Evolutionary conservation across 192 early-diverging fungal species (phyloP), one percentile per base, ranked within the genome.

Genomic region (Chytriomyces sp.): DNA sequence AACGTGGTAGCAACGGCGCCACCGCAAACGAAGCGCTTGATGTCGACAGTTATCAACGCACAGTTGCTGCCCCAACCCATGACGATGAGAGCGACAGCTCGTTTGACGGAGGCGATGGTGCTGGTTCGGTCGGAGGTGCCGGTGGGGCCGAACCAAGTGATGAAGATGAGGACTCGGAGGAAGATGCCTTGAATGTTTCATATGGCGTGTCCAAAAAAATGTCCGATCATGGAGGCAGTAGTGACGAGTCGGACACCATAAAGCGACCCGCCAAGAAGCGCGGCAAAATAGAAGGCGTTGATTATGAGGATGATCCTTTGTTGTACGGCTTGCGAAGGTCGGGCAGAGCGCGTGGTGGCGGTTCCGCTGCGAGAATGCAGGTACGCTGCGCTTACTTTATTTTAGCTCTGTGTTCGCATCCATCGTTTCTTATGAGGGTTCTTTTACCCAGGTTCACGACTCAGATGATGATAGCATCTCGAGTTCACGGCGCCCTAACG

Each of bases 281-380:
- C 23, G n/a, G 48, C 11, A 47, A 53, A 57, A 23, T 69, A 11
- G 53, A 67, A 10, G 64, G 67, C 10, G 16, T 69, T 23, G 16
- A 61, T 61, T 18, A 24, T 43, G 76, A 77, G n/a, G 76, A 77
- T 68, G 89, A 92, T 80, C 89, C 91, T 16, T 89, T 91, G 28
- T 75, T 92, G 45, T 92, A 89, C 71, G 89, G 91, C 49, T 79
- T 92, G 8, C 80, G 91, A 64, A 64, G 91, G 67, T 91, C 90
- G 18, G 85, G 84, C 18, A 78, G 91, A 64, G 79, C 79, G 67
- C 82, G 75, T 68, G 80, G 45, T 6, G 68, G 44, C 35, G 59
- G 59, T 46, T 75, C 43, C 50, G 45, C 75, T 72, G 64, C 62
- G 9, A 16, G 49, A 35, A 50, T 69, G 23, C 20, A 11, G 18